Evolutionary conservation across 345 rosid species (phyloP), one percentile per base, ranked within the genome.

Genomic region (Boechera retrofracta): DNA sequence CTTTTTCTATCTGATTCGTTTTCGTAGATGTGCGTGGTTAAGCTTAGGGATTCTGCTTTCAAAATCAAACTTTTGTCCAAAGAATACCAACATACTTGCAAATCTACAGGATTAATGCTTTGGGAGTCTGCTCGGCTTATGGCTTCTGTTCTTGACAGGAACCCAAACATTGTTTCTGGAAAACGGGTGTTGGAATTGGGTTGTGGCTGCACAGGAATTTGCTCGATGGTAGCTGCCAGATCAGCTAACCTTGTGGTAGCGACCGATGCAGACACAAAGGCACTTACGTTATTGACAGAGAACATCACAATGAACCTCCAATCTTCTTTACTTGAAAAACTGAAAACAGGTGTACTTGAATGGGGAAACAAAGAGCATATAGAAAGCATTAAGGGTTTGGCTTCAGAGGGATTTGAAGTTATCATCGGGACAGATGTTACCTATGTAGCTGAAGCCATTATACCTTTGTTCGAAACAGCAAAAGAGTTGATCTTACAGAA

Each of bases 91-190:
- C 97, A 92, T 72, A 90, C 95, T 12, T 92, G 92, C 82, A 94
- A 86, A 82, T 92, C 93, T 28, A 94, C 97, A 10, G 98, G 98
- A 55, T 71, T 94, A 79, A 94, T 94, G 95, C 86, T 94, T 6
- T 92, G 98, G 98, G 98, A 92, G 82, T 92, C 98, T 33, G 98
- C 98, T 84, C 84, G 80, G 62, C 73, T 90, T 78, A 89, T 90
- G 95, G 88, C 95, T 74, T 83, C 82, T 60, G 77, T 94, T 76
- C 87, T 94, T 10, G 95, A 84, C 28, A 82, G 84, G 82, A 94
- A 90, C 80, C 95, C 87, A 29, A 73, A 67, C 72, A 90, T 94
- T 48, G 91, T 94, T 24, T 80, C 86, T 2, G 89, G 90, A 24
- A 90, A 86, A 80, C 77, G 82, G 64, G 89, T 94, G 47, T 78